Base-by-base conservation (phyloP, 345 rosid species). In the Sisymbrium altissimum region DNA sequence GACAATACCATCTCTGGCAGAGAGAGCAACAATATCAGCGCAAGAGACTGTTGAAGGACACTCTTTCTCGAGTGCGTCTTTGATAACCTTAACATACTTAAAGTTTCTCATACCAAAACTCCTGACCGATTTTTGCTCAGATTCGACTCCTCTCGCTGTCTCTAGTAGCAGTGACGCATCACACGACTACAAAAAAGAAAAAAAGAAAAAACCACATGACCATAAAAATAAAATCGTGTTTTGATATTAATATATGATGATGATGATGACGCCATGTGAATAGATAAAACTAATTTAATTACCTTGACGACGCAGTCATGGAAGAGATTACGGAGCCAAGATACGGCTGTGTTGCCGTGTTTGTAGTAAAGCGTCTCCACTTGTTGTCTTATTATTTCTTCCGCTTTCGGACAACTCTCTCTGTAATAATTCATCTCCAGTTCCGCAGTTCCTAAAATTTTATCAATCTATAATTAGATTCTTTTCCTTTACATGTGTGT, bases 101-200 rank as follows among this genome's bases (percentile, higher is more conserved):
- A 94, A 94, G 61, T 87, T 88, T 44, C 92, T 89, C 97, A 91
- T 89, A 33, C 98, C 98, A n/a, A 94, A 80, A 76, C 96, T 91
- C 71, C 87, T 81, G 0, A 23, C 40, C 1, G 97, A 81, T 3
- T 46, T 60, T 69, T 94, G 87, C 78, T 91, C 95, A 3, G 93
- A 88, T 66, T 82, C 81, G 0, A 88, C 78, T 21, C 89, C 87
- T 3, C 21, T 68, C 21, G 55, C 78, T 5, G 87, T 79, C 77
- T 86, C 89, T 57, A 94, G 54, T 65, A 94, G 76, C 49, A 94
- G 68, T 4, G 97, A 91, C 0, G 95, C 98, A 70, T 94, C 93
- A 62, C 96, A 91, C 9, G 95, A 86, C 95, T 93, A 61, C 45
- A 52, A 39, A 10, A 10, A 21, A 9, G 43, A 39, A 10, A 10